Evolutionary conservation across 495 filamentous ascomycete genomes (phyloP), one percentile per base, ranked within the genome.

Genomic region (Penicillium subrubescens): DNA sequence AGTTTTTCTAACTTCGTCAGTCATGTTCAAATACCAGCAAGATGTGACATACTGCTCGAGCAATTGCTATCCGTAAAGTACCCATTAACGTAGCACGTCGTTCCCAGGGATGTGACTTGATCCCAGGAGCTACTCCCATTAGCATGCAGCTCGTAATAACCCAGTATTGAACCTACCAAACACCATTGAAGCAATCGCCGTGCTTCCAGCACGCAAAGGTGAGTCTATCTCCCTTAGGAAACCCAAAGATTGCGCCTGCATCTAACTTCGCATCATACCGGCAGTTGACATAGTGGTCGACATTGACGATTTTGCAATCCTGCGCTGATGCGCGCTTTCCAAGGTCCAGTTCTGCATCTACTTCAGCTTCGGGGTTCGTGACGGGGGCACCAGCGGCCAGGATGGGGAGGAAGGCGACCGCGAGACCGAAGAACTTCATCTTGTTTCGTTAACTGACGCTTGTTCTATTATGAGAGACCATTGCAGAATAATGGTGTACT

Each of bases 51-150:
- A 59, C 57, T 59, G 39, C 57, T 59, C 57, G 57, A 59, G 57
- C 57, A 59, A 59, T 59, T 59, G 34, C 57, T 59, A 59, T 59
- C 57, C 39, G 57, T 59, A 48, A 59, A 59, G 57, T 59, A 59
- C 57, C 57, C 57, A 46, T 59, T 59, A 21, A 59, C 57, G 25
- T 59, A 59, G 39, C 57, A 59, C 21, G 57, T 59, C 27, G 57
- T 59, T 23, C 29, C 29, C 5, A 59, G 11, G 48, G 46, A 59
- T 44, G 57, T 59, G 19, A 59, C n/a, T 59, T 59, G 57, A 59
- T 59, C 57, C 57, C 57, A 59, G 57, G 57, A 59, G 23, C 57
- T 59, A 59, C 35, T 44, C 57, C 37, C 0, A 48, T 59, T 46
- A 59, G 57, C 39, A 59, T 46, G 23, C 39, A 46, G 57, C 25